Conservation (phyloP, 2,329 filamentous ascomycete species). For the Chrysoporthe cubensis region DNA sequence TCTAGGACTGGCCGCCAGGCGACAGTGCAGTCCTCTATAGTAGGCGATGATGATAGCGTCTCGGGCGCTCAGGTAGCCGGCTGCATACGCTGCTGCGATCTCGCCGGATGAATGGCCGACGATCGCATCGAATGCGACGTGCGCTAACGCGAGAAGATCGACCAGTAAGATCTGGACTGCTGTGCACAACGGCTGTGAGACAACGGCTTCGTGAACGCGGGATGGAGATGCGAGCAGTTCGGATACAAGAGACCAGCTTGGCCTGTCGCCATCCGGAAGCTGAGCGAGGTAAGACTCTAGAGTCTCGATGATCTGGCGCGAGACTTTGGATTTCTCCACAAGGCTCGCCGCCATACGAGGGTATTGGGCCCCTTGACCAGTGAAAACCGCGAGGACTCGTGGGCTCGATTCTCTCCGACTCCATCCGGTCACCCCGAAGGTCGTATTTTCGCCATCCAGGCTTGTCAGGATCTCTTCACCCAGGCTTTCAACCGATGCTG, state of each 20-base stretch:
- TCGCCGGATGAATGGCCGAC: constrained; percentile 36
- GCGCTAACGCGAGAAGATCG: constrained; percentile 36
- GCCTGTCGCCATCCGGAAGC: constrained; percentile 3
- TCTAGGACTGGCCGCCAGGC: constrained; percentile 1
- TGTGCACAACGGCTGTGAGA: constrained; percentile 39
- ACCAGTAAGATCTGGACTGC: constrained; percentile 45
- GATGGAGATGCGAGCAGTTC: constrained; percentile 20
- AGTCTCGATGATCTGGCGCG: constrained; percentile 1
- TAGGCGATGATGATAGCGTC: constrained; percentile 36
- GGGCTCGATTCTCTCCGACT: too few relatives aligned
- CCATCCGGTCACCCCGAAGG: too few relatives aligned
- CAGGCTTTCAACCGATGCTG: too few relatives aligned
- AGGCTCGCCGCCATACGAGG: too few relatives aligned
- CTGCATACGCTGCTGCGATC: constrained; percentile 26
- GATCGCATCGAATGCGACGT: constrained; percentile 34
- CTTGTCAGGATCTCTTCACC: too few relatives aligned
- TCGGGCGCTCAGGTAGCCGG: constrained; percentile 16
- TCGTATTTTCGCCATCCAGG: too few relatives aligned
- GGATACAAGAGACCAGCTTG: constrained; percentile 23
- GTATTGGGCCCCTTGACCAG: constrained; percentile 42
- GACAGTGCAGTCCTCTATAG: constrained; percentile 27
- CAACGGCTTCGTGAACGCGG: constrained; percentile 25
- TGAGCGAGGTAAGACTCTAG: constrained; percentile 15
- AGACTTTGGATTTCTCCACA: too few relatives aligned
- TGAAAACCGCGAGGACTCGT: constrained; percentile 35